Percentiles rank a stretch among this genome's conserved stretches.
These are phyloP conservation scores for Cicer cuneatum DNA, from an alignment of 306 rosid species.

Conservation along the genomic window DNA sequence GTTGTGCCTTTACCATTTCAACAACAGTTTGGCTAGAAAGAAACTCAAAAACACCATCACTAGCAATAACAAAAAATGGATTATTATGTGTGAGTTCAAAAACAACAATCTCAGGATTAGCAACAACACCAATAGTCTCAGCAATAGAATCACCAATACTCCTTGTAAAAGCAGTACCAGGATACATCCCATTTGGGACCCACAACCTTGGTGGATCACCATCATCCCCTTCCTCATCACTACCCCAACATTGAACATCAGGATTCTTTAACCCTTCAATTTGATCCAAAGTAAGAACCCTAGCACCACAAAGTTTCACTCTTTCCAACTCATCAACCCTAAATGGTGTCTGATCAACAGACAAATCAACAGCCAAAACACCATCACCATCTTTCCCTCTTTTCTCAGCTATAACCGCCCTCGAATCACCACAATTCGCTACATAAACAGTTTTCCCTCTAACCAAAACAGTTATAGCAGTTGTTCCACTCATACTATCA, in stretches of 20 bases:
- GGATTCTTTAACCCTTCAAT: conserved; percentile 97
- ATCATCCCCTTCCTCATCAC: conserved; percentile 93
- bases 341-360: conserved; percentile 91
- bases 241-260: conserved; percentile 92
- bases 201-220: conserved; percentile 98
- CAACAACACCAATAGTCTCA: conserved; percentile 94
- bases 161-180: conserved; percentile 96
- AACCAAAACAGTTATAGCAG: conserved; percentile 84
- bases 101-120: conserved; percentile 89
- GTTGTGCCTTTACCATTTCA: conserved; percentile 73
- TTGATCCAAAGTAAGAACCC: conserved; percentile 97
- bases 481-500: conserved; percentile 97
- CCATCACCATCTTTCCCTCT: conserved; percentile 59
- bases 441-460: conserved; percentile 79
- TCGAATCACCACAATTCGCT: conserved; percentile 94
- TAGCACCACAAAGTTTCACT: conserved; percentile 92
- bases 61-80: conserved; percentile 94
- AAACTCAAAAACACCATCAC: conserved; percentile 99
- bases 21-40: conserved; percentile 93
- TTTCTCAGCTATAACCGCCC: conserved; percentile 89
- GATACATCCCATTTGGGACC: conserved; percentile 98
- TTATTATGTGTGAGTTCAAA: conserved; percentile 79
- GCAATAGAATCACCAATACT: conserved; percentile 96
- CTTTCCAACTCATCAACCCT: conserved; percentile 81
- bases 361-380: conserved; percentile 89